phyloP scores from a whole-genome alignment of 257 asterid genomes.

The Fraxinus excelsior region DNA sequence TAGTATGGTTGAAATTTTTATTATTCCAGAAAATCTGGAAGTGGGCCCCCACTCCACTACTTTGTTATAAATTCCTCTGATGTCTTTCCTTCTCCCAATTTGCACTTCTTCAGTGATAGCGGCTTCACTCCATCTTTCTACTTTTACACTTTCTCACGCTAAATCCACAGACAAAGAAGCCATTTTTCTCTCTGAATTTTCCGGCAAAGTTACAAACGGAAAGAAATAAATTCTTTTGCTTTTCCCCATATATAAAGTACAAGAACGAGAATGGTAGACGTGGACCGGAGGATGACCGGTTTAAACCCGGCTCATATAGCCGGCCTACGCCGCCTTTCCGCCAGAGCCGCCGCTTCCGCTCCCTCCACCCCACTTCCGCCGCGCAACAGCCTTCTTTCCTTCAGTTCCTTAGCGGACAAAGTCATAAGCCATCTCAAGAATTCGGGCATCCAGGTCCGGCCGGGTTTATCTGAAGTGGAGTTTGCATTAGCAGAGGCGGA shows the following conservation, averaged over 20 bases:
- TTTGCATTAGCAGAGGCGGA: constrained; percentile 92
- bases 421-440: constrained; percentile 61
- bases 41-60: constrained; percentile 51
- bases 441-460: constrained; percentile 62
- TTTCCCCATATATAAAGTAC: background rate
- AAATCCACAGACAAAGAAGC: background rate
- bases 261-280: constrained; percentile 74
- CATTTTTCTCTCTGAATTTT: constrained; percentile 3
- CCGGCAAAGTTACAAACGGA: constrained; percentile 22
- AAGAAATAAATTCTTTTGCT: constrained; percentile 9
- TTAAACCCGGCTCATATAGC: constrained; percentile 85
- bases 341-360: constrained; percentile 78
- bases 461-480: constrained; percentile 75
- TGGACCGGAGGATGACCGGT: constrained; percentile 94
- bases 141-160: constrained; percentile 27
- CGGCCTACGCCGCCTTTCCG: constrained; percentile 94
- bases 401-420: constrained; percentile 71
- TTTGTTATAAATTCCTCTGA: constrained; percentile 46
- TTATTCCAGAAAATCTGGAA: constrained; percentile 31
- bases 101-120: constrained; percentile 37
- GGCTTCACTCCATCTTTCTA: constrained; percentile 34
- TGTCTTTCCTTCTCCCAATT: constrained; percentile 31
- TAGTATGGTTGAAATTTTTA: no score
- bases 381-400: constrained; percentile 82
- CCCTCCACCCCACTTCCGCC: constrained; percentile 82